A percentile compares a stretch with the other conserved stretches of the same genome.
Conservation (phyloP, 148 eudicot genomes). For the Talinum fruticosum region DNA sequence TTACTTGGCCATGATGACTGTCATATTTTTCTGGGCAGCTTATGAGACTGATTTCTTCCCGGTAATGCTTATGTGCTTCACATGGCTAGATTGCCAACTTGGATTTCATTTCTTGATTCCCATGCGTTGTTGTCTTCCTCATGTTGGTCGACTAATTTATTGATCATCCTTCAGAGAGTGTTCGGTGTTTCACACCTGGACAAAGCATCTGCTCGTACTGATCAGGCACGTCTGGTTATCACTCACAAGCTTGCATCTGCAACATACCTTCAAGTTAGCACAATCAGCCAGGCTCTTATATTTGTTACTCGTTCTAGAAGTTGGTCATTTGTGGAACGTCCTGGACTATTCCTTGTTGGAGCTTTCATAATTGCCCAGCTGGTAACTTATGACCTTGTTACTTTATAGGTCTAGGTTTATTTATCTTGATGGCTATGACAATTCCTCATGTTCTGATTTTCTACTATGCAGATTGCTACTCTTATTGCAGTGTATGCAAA, state of each 20-base stretch:
- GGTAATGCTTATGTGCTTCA: constrained; percentile 36
- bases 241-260: constrained; percentile 88
- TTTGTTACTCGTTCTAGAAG: constrained; percentile 92
- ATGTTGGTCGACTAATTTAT: too few relatives aligned
- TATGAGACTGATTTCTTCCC: constrained; percentile 95
- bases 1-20: constrained; percentile 97
- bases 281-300: constrained; percentile 91
- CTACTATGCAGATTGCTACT: constrained; percentile 72
- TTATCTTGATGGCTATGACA: too few relatives aligned
- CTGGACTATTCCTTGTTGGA: constrained; percentile 72
- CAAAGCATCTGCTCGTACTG: constrained; percentile 60
- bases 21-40: constrained; percentile 98
- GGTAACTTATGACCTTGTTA: constrained; percentile 46
- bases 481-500: constrained; percentile 95
- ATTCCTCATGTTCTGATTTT: too few relatives aligned
- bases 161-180: constrained; percentile 50
- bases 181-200: constrained; percentile 86
- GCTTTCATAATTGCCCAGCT: constrained; percentile 87
- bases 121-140: too few relatives aligned
- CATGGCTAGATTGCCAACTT: too few relatives aligned
- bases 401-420: too few relatives aligned
- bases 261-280: constrained; percentile 96
- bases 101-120: too few relatives aligned
- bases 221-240: constrained; percentile 16
- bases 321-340: constrained; percentile 91